These are phyloP conservation scores for Blastomyces emzantsi DNA, from an alignment of 2,329 filamentous ascomycete genomes.

Conservation along the genomic window DNA sequence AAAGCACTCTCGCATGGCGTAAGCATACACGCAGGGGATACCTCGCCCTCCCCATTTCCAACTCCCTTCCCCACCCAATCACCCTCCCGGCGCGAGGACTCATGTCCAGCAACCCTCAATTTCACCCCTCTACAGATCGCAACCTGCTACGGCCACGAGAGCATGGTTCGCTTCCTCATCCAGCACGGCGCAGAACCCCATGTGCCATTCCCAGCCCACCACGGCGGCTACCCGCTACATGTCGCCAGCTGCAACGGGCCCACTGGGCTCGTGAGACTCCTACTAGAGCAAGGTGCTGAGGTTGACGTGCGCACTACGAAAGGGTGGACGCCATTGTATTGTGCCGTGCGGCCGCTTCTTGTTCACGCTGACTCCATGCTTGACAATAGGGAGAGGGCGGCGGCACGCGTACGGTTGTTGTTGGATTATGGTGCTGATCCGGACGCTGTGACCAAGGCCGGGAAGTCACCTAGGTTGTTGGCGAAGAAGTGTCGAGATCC, in stretches of 20 bases:
- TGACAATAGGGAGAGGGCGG: not conserved
- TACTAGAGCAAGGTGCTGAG: constrained; percentile 5
- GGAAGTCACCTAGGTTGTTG: not conserved
- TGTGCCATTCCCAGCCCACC: not conserved
- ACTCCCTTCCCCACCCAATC: not conserved
- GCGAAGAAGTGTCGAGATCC: not conserved
- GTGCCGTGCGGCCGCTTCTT: not conserved
- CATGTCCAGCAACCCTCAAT: not conserved
- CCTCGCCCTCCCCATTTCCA: too few relatives aligned
- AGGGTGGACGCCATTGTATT: constrained; percentile 3
- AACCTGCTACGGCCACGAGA: constrained; percentile 18
- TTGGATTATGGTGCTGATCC: constrained; percentile 3
- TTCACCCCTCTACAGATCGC: constrained; percentile 21
- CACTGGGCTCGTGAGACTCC: not conserved
- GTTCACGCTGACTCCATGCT: not conserved
- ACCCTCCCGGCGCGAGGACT: not conserved
- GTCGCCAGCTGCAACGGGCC: not conserved
- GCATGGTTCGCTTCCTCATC: constrained; percentile 22
- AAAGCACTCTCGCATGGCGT: constrained; percentile 5
- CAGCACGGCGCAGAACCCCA: constrained; percentile 17
- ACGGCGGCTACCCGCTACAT: not conserved
- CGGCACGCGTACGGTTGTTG: not conserved
- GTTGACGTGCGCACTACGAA: not conserved
- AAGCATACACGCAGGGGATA: constrained; percentile 5
- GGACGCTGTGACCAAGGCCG: not conserved